phyloP scores from a whole-genome alignment of 495 filamentous ascomycete genomes.

The Hypoxylon lienhwacheense region DNA sequence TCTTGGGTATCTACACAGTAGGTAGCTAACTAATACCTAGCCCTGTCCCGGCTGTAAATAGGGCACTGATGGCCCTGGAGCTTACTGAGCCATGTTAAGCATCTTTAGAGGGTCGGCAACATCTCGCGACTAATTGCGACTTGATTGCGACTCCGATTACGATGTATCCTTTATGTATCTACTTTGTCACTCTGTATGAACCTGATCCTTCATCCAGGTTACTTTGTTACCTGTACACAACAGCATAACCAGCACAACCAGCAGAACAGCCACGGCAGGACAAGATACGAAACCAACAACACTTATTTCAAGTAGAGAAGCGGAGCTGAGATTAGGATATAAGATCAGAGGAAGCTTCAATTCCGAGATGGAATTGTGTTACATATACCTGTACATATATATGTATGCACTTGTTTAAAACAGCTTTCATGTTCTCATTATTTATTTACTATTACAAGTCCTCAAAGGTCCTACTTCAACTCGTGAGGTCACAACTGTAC shows the following conservation, averaged over 20 bases:
- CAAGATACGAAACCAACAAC: conserved; percentile 5
- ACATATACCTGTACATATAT: conserved; percentile 8
- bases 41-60: conserved; percentile 22
- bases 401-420: too few relatives aligned
- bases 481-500: conserved; percentile 16
- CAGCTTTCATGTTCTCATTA: too few relatives aligned
- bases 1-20: too few relatives aligned
- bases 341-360: conserved; percentile 11
- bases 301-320: neutral
- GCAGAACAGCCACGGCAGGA: too few relatives aligned
- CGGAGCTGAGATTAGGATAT: conserved; percentile 16
- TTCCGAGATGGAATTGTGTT: conserved; percentile 8
- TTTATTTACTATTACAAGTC: too few relatives aligned
- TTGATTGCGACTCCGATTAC: conserved; percentile 29
- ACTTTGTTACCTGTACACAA: conserved; percentile 1
- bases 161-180: conserved; percentile 33
- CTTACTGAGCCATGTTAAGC: conserved; percentile 33
- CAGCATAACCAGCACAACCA: conserved; percentile 13
- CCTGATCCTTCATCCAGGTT: conserved; percentile 12
- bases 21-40: conserved; percentile 32
- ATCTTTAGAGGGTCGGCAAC: conserved; percentile 20
- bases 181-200: conserved; percentile 22
- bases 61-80: too few relatives aligned
- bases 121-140: conserved; percentile 36
- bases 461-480: too few relatives aligned